Evolutionary conservation across 331 rosid species (phyloP).

Genomic region (Rosa hybrid): DNA sequence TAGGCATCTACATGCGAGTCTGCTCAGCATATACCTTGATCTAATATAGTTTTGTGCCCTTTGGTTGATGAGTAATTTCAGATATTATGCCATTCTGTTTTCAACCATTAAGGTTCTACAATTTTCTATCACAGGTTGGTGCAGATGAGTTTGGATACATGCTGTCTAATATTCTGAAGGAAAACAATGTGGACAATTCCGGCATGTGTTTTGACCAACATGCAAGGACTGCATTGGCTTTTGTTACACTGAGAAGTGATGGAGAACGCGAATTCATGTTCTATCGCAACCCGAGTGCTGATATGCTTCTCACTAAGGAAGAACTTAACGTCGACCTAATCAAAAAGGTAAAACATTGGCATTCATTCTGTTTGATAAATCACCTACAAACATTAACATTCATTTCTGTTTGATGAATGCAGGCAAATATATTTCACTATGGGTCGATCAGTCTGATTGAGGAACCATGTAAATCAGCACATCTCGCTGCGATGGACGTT

Average conservation of each 20-base stretch:
- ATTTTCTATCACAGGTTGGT: slow-evolving; percentile 58
- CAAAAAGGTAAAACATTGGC: slow-evolving; percentile 38
- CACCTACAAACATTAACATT: slow-evolving; percentile 1
- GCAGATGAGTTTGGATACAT: slow-evolving; percentile 80
- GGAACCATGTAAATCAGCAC: slow-evolving; percentile 81
- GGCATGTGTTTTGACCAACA: slow-evolving; percentile 67
- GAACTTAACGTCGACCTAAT: slow-evolving; percentile 59
- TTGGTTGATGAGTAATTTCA: neutral
- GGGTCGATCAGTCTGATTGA: slow-evolving; percentile 89
- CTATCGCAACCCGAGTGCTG: slow-evolving; percentile 85
- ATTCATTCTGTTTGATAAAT: neutral
- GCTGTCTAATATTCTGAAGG: slow-evolving; percentile 66
- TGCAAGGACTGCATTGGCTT: slow-evolving; percentile 81
- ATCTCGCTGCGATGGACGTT: slow-evolving; percentile 71
- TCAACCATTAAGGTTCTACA: neutral
- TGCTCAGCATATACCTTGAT: neutral
- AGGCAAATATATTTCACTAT: slow-evolving; percentile 83
- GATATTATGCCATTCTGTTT: neutral
- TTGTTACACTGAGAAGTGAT: slow-evolving; percentile 70
- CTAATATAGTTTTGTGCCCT: neutral
- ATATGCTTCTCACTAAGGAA: slow-evolving; percentile 71
- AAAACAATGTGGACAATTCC: slow-evolving; percentile 62
- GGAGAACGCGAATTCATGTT: slow-evolving; percentile 84
- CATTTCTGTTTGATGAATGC: slow-evolving; percentile 17
- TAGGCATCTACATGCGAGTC: neutral